Percentiles rank a stretch among this genome's conserved stretches.
These are phyloP conservation scores for Biancaea sappan DNA, from an alignment of 306 rosid genomes.

Conservation along the genomic window DNA sequence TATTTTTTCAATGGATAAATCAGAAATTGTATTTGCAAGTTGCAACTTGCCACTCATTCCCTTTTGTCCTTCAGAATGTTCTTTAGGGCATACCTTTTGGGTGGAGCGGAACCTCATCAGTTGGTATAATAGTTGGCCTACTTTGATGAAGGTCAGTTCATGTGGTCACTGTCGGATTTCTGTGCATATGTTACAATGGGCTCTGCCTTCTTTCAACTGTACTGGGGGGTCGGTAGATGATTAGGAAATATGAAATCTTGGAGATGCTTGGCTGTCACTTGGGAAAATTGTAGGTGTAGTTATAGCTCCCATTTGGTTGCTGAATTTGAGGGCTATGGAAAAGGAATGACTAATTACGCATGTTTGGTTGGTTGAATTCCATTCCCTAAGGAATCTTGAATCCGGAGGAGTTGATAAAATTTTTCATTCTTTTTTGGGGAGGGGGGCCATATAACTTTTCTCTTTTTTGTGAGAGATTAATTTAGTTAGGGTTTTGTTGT, in stretches of 20 bases:
- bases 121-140: slow-evolving; percentile 56
- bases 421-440: slow-evolving; percentile 26
- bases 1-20: background rate
- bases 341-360: too few relatives aligned
- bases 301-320: too few relatives aligned
- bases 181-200: slow-evolving; percentile 47
- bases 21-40: slow-evolving; percentile 21
- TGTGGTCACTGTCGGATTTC: slow-evolving; percentile 48
- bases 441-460: slow-evolving; percentile 40
- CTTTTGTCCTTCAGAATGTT: slow-evolving; percentile 49
- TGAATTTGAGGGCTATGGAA: too few relatives aligned
- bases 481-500: slow-evolving; percentile 56
- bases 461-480: slow-evolving; percentile 49
- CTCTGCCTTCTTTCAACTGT: slow-evolving; percentile 48
- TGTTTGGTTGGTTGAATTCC: too few relatives aligned
- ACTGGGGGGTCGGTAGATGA: slow-evolving; percentile 41
- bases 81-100: slow-evolving; percentile 42
- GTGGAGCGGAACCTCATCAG: slow-evolving; percentile 42
- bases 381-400: slow-evolving; percentile 53
- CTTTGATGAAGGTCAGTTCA: slow-evolving; percentile 42
- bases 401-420: slow-evolving; percentile 42
- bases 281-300: slow-evolving; percentile 48
- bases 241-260: slow-evolving; percentile 44
- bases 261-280: slow-evolving; percentile 41
- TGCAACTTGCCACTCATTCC: slow-evolving; percentile 54